phyloP scores from a whole-genome alignment of 2,329 filamentous ascomycete species.

The Penicillium expansum region DNA sequence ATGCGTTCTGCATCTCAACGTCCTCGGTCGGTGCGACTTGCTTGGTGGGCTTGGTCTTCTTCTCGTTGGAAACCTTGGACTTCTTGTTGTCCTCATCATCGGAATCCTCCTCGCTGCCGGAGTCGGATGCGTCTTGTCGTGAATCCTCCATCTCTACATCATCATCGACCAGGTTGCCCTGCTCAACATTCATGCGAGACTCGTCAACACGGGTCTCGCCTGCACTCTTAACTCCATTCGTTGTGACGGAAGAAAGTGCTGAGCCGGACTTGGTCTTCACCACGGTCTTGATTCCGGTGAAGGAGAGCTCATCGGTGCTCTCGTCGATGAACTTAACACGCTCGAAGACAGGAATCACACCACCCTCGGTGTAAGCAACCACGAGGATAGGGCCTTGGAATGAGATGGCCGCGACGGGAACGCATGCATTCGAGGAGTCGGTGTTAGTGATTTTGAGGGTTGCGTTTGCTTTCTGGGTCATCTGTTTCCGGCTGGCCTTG shows the following conservation, averaged over 20 bases:
- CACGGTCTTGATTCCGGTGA: conserved; percentile 47
- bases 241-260: conserved; percentile 47
- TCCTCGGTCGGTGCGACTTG: conserved; percentile 34
- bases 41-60: conserved; percentile 23
- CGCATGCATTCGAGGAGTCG: conserved; percentile 38
- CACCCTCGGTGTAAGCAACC: conserved; percentile 50
- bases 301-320: conserved; percentile 43
- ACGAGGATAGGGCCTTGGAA: conserved; percentile 49
- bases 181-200: conserved; percentile 53
- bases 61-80: conserved; percentile 15
- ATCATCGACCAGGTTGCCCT: conserved; percentile 48
- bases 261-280: conserved; percentile 44
- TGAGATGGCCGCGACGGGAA: conserved; percentile 45
- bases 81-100: conserved; percentile 25
- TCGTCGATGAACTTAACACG: conserved; percentile 48
- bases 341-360: conserved; percentile 51
- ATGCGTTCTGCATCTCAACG: conserved; percentile 42
- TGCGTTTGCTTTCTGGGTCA: conserved; percentile 46
- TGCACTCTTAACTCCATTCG: conserved; percentile 53
- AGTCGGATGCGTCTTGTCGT: conserved; percentile 28
- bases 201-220: conserved; percentile 57
- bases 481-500: conserved; percentile 46
- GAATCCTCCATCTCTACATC: conserved; percentile 36
- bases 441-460: conserved; percentile 45
- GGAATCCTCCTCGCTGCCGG: conserved; percentile 30